Percentiles rank a stretch among this genome's conserved stretches.
These are phyloP conservation scores for Boeremia exigua DNA, from an alignment of 2,329 filamentous ascomycete species.

Conservation along the genomic window DNA sequence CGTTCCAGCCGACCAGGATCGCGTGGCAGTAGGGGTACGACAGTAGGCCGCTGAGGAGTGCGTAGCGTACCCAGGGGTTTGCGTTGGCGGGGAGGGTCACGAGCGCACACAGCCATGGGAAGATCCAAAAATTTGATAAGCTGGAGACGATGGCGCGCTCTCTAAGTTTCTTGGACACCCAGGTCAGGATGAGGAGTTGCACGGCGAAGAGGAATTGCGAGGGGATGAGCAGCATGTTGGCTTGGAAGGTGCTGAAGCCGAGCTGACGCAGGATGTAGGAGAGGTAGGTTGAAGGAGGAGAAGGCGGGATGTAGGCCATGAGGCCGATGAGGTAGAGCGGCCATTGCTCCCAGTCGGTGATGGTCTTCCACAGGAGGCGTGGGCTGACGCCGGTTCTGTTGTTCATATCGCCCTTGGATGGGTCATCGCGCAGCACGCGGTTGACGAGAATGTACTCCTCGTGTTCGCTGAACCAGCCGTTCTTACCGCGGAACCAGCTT, in stretches of 20 bases:
- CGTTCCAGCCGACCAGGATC: conserved; percentile 50
- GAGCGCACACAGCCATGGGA: conserved; percentile 64
- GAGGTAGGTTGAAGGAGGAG: conserved; percentile 46
- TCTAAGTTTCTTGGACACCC: conserved; percentile 56
- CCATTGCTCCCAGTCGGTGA: conserved; percentile 41
- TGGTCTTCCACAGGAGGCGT: conserved; percentile 28
- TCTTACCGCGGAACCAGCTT: conserved; percentile 62
- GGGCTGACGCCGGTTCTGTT: conserved; percentile 37
- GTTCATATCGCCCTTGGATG: conserved; percentile 62
- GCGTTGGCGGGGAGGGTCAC: conserved; percentile 53
- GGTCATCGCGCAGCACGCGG: conserved; percentile 63
- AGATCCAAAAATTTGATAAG: conserved; percentile 63
- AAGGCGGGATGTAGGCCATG: conserved; percentile 52
- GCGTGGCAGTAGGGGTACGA: conserved; percentile 62
- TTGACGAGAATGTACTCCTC: conserved; percentile 69
- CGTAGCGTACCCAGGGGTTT: conserved; percentile 60
- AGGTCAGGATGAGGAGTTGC: conserved; percentile 54
- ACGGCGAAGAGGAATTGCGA: conserved; percentile 46
- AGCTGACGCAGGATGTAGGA: conserved; percentile 64
- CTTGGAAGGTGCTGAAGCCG: conserved; percentile 67
- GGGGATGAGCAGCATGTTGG: conserved; percentile 69
- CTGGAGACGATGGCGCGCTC: conserved; percentile 56
- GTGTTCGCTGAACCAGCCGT: conserved; percentile 67
- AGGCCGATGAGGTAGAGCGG: conserved; percentile 43
- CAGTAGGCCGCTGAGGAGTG: conserved; percentile 56